phyloP scores from a whole-genome alignment of 164 flowering plant species.

The Berberis vulgaris region DNA sequence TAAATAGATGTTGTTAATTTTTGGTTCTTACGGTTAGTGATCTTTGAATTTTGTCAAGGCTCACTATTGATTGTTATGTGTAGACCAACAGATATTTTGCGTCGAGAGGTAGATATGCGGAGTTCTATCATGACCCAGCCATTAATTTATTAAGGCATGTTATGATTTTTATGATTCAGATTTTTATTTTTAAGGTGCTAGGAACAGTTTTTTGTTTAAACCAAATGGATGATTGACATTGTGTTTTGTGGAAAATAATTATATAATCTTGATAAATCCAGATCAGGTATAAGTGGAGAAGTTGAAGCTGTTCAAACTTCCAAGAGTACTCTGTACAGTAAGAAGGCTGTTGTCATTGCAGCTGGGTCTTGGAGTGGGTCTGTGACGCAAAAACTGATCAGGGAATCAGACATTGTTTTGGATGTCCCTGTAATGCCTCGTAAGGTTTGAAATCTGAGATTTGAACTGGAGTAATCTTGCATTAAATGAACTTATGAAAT shows the following conservation, averaged over 20 bases:
- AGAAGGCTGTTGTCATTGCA: slow-evolving; percentile 71
- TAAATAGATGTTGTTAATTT: too few relatives aligned
- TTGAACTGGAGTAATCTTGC: slow-evolving; percentile 8
- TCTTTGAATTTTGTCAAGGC: background rate
- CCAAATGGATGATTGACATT: too few relatives aligned
- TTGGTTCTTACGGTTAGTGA: too few relatives aligned
- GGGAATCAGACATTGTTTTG: slow-evolving; percentile 31
- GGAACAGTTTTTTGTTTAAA: too few relatives aligned
- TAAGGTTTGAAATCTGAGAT: slow-evolving; percentile 42
- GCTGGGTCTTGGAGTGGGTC: slow-evolving; percentile 97
- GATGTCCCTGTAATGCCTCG: slow-evolving; percentile 84
- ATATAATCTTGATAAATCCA: slow-evolving; percentile 17
- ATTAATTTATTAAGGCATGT: slow-evolving; percentile 54
- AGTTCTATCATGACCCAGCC: slow-evolving; percentile 78
- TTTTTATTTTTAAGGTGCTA: background rate
- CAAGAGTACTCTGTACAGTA: slow-evolving; percentile 44
- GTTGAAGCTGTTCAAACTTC: slow-evolving; percentile 68
- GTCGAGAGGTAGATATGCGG: slow-evolving; percentile 72
- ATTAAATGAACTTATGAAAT: background rate
- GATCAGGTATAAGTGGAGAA: slow-evolving; percentile 47
- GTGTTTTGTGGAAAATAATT: too few relatives aligned
- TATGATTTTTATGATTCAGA: slow-evolving; percentile 1
- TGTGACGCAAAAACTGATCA: slow-evolving; percentile 49
- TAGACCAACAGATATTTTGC: slow-evolving; percentile 64
- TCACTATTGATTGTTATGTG: slow-evolving; percentile 9